Evolutionary conservation across 345 rosid genomes (phyloP).

Genomic region (Cardamine occulta): DNA sequence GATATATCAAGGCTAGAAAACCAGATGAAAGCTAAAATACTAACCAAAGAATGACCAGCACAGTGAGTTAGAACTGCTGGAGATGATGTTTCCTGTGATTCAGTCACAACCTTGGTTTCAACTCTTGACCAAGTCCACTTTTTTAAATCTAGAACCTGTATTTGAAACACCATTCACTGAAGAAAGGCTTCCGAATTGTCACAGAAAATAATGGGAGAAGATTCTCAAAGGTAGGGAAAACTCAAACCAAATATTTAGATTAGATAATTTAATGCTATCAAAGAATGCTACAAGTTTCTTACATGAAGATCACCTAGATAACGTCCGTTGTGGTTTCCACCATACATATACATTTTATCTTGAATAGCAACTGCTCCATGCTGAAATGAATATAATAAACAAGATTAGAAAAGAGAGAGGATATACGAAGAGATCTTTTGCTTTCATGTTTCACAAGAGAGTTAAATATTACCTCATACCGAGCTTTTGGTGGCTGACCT

Average conservation of each 20-base stretch:
- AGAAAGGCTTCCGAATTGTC: conserved; percentile 10
- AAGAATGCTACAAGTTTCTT: conserved; percentile 44
- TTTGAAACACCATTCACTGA: conserved; percentile 40
- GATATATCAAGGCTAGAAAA: conserved; percentile 28
- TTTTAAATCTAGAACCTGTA: conserved; percentile 87
- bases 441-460: conserved; percentile 10
- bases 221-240: conserved; percentile 5
- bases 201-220: conserved; percentile 5
- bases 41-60: conserved; percentile 97
- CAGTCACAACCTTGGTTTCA: conserved; percentile 63
- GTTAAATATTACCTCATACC: conserved; percentile 69
- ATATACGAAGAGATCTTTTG: neutral
- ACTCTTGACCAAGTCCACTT: conserved; percentile 92
- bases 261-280: neutral
- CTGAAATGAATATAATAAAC: conserved; percentile 48
- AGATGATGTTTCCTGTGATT: conserved; percentile 58
- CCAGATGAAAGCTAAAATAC: conserved; percentile 40
- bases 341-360: conserved; percentile 86
- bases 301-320: conserved; percentile 91
- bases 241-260: neutral
- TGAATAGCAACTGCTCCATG: conserved; percentile 87
- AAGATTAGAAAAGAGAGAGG: conserved; percentile 29
- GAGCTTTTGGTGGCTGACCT: conserved; percentile 80
- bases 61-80: conserved; percentile 59
- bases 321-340: conserved; percentile 96